Evolutionary conservation across 2,329 filamentous ascomycete species (phyloP), one percentile per base, ranked within the genome.

Genomic region (Penicillium nordicum): DNA sequence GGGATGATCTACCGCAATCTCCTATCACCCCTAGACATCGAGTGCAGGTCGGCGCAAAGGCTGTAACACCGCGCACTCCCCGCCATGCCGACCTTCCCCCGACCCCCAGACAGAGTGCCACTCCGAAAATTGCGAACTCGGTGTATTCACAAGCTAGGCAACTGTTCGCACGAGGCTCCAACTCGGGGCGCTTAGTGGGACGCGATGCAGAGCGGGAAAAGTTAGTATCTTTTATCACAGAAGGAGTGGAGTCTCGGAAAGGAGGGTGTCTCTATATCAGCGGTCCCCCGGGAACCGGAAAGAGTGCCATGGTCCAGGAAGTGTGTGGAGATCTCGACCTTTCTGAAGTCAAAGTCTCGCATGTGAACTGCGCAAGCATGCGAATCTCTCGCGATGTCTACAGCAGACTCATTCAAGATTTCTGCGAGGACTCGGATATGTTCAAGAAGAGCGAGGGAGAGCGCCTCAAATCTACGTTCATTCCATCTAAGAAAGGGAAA

Each of bases 301-400:
- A 99, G 78, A 97, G 92, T 72, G 94, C 94, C 30, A 88, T 97
- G 80, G 86, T 97, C 59, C 87, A 87, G 60, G 88, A 95, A 70
- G 84, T 96, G 49, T 88, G 88, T 46, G 78, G 84, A 46, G 79
- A 85, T 42, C 75, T 88, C 47, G 76, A 78, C 34, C 76, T 81
- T 16, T 67, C 73, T 12, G 73, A 73, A 4, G 78, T 94, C 51
- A 86, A 84, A 66, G 86, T 87, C 51, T 86, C 87, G 2, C 93
- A 92, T 69, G 83, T 99, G 80, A 99, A 99, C 72, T 99, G 94
- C 76, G 97, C 97, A 87, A 96, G 92, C 74, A 87, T 97, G 74
- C 95, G 94, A 69, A 90, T 86, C 34, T 90, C 92, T 2, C 87
- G 86, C 63, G 92, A 97, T 69, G 81, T 99, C 23, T 96, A 95